Conservation (phyloP, 495 filamentous ascomycete genomes). For the Lasiosphaeria hispida region DNA sequence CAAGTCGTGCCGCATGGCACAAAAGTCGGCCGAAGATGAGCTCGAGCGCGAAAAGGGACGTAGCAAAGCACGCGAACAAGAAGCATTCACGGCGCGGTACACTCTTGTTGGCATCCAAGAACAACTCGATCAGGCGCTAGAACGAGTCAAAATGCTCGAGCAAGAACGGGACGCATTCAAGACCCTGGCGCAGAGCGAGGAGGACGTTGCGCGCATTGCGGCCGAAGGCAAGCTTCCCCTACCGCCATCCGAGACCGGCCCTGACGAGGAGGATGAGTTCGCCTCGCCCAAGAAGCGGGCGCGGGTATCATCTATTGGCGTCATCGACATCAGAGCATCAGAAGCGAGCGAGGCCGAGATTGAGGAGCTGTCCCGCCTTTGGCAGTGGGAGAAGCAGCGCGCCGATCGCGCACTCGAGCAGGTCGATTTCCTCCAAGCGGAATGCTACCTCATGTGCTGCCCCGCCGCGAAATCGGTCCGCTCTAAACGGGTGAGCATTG, state of each 20-base stretch:
- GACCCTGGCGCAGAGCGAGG: conserved; percentile 56
- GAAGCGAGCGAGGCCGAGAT: conserved; percentile 49
- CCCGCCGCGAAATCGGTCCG: conserved; percentile 45
- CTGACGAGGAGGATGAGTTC: conserved; percentile 46
- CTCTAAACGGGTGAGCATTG: conserved; percentile 17
- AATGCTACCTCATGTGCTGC: conserved; percentile 75
- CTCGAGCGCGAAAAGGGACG: conserved; percentile 49
- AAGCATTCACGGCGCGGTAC: conserved; percentile 73
- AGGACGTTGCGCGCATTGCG: conserved; percentile 59
- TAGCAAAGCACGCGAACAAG: conserved; percentile 61
- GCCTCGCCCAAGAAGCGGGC: conserved; percentile 42
- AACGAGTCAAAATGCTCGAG: conserved; percentile 63
- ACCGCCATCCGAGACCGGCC: conserved; percentile 38
- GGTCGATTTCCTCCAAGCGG: conserved; percentile 76
- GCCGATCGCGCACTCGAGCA: conserved; percentile 67
- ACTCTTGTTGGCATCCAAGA: conserved; percentile 70
- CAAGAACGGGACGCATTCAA: conserved; percentile 67
- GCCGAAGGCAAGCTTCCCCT: conserved; percentile 62
- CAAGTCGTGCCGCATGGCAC: conserved; percentile 59
- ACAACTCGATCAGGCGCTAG: conserved; percentile 63
- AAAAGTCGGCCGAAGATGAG: conserved; percentile 50
- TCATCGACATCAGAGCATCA: conserved; percentile 41
- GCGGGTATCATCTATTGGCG: conserved; percentile 36
- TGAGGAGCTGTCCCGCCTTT: conserved; percentile 58
- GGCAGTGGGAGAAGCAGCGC: conserved; percentile 62